Base-by-base conservation (phyloP, 2,329 filamentous ascomycete species). In the Aspergillus sp. region DNA sequence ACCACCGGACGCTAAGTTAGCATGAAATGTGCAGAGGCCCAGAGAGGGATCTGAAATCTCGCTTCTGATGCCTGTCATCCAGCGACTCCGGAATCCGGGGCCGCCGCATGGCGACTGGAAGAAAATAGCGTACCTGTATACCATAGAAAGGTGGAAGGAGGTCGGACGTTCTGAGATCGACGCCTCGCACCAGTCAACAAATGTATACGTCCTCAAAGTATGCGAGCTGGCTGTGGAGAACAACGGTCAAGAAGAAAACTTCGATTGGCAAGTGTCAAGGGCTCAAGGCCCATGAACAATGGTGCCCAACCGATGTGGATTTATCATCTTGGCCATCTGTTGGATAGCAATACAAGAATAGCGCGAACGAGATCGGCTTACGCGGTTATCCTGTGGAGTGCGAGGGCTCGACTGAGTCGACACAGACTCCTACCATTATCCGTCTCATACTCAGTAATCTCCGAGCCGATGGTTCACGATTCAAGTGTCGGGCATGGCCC, bases 231-330 rank as follows among this genome's bases (percentile, higher is more conserved):
- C 57, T 61, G 61, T 57, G 58, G 56, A 57, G 27, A 30, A 30
- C 8, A 30, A 30, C 27, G 27, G 27, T 30, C 27, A 30, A 30
- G 27, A 11, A 30, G 27, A 7, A 24, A 24, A 30, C 27, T 27
- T 27, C 8, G 27, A 30, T 30, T 30, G 27, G 27, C 9, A 30
- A 30, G 27, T 30, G 27, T 30, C 27, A 30, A 11, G 8, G 27
- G 8, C 27, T 30, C 27, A 30, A 30, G 8, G 27, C 27, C 27
- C 27, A 30, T 39, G 13, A 17, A 34, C 22, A 37, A 54, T 54
- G 57, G 54, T 44, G 58, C 62, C 61, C 62, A 65, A 65, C 59
- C 17, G 27, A 37, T 15, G 51, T n/a, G 41, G 22, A 13, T 20
- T 45, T 30, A 58, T 59, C 56, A 61, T 54, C 60, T 52, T 53